Conservation (phyloP, 306 rosid species). For the Prunus dulcis region DNA sequence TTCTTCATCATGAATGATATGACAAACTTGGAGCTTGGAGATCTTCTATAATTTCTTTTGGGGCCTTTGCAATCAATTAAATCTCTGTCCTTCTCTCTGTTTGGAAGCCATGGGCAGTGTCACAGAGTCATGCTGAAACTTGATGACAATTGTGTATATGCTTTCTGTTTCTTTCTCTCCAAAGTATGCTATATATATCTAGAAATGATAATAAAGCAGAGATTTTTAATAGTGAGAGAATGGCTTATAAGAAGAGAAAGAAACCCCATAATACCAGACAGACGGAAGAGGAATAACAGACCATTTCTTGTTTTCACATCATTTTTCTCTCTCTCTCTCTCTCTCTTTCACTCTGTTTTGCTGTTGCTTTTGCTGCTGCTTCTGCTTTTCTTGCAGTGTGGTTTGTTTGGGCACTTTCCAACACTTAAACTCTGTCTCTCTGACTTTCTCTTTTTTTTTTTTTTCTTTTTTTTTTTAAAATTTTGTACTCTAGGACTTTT, state of each 20-base stretch:
- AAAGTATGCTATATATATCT: background rate
- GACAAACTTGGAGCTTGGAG: background rate
- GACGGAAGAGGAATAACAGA: conserved; percentile 22
- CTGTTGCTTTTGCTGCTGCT: conserved; percentile 40
- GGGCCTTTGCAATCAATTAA: no score
- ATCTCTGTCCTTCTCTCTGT: no score
- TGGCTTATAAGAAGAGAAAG: background rate
- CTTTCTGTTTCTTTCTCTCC: background rate
- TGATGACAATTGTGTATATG: background rate
- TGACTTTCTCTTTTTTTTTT: background rate
- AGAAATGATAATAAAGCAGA: background rate
- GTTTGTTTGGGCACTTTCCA: conserved; percentile 56
- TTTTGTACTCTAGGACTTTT: background rate
- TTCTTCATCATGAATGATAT: no score
- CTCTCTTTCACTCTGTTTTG: conserved; percentile 30
- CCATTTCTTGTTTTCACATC: conserved; percentile 46
- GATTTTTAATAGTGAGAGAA: background rate
- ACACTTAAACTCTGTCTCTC: conserved; percentile 30
- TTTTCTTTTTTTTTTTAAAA: background rate
- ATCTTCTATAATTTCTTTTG: background rate
- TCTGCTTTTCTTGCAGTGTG: conserved; percentile 21
- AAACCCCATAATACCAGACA: conserved; percentile 50
- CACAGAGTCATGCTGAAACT: background rate
- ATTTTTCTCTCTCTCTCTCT: conserved; percentile 16
- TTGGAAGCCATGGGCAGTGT: no score